These are phyloP conservation scores for Talaromyces nanjingensis DNA, from an alignment of 495 filamentous ascomycete genomes.

Conservation along the genomic window DNA sequence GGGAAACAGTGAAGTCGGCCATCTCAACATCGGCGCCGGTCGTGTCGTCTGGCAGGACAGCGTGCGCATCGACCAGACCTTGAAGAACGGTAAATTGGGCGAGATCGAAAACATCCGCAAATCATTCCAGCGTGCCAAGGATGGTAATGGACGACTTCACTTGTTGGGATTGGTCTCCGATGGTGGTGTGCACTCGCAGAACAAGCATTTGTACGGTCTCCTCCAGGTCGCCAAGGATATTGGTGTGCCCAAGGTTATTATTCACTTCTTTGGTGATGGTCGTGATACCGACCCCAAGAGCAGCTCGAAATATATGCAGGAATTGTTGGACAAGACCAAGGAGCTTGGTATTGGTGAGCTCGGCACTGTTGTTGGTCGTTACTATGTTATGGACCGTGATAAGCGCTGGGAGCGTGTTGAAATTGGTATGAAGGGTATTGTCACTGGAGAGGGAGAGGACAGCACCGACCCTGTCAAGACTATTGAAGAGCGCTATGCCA, in stretches of 20 bases:
- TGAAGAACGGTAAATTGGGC: slow-evolving; percentile 81
- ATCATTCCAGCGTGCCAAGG: slow-evolving; percentile 73
- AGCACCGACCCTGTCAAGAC: slow-evolving; percentile 78
- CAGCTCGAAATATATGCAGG: slow-evolving; percentile 74
- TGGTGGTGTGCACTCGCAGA: slow-evolving; percentile 94
- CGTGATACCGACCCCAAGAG: slow-evolving; percentile 97
- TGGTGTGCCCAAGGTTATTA: slow-evolving; percentile 82
- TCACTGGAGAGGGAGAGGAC: slow-evolving; percentile 78
- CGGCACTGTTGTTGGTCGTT: slow-evolving; percentile 90
- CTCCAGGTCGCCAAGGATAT: slow-evolving; percentile 83
- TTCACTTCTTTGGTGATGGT: slow-evolving; percentile 98
- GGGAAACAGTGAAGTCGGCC: slow-evolving; percentile 98
- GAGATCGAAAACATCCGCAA: slow-evolving; percentile 72
- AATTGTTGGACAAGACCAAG: slow-evolving; percentile 67
- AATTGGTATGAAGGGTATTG: slow-evolving; percentile 78
- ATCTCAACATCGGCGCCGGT: slow-evolving; percentile 96
- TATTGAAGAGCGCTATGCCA: slow-evolving; percentile 79
- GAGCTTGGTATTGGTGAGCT: slow-evolving; percentile 82
- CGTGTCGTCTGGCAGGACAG: slow-evolving; percentile 99
- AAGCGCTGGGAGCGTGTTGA: slow-evolving; percentile 97
- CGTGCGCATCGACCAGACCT: slow-evolving; percentile 89
- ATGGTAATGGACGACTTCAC: slow-evolving; percentile 85
- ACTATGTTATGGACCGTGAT: slow-evolving; percentile 99
- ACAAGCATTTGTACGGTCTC: slow-evolving; percentile 82
- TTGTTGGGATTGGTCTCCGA: slow-evolving; percentile 85